Conservation (phyloP, 495 filamentous ascomycete species). For the Wilcoxina mikolae region DNA sequence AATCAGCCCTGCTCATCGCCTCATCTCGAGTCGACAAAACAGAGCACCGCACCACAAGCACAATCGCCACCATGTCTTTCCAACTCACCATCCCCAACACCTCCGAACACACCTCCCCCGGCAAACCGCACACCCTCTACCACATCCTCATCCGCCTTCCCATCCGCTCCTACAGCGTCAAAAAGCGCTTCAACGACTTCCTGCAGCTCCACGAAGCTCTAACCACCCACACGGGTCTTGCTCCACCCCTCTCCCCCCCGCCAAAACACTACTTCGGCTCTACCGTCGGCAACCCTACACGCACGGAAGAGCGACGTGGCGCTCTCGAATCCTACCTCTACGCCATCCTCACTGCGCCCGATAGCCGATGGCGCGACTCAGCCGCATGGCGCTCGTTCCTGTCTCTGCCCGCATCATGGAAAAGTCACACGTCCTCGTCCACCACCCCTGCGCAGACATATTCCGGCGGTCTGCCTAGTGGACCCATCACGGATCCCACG, state of each 20-base stretch:
- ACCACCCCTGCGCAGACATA: slow-evolving; percentile 23
- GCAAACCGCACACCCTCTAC: slow-evolving; percentile 78
- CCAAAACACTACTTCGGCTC: slow-evolving; percentile 76
- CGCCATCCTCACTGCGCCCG: slow-evolving; percentile 58
- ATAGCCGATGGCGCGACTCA: slow-evolving; percentile 73
- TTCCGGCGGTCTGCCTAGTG: slow-evolving; percentile 25
- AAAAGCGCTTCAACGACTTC: slow-evolving; percentile 95
- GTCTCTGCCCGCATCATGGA: slow-evolving; percentile 49
- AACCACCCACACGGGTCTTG: slow-evolving; percentile 42
- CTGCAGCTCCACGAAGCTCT: slow-evolving; percentile 57
- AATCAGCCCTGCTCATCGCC: too few species aligned
- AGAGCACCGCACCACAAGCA: slow-evolving; percentile 5
- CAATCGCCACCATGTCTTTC: slow-evolving; percentile 38
- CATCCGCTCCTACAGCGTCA: slow-evolving; percentile 69
- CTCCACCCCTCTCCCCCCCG: slow-evolving; percentile 42
- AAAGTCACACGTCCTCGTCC: slow-evolving; percentile 33
- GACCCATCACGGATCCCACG: slow-evolving; percentile 53
- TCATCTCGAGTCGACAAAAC: too few species aligned
- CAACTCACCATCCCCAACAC: slow-evolving; percentile 73
- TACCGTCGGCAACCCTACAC: slow-evolving; percentile 56
- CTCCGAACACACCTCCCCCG: slow-evolving; percentile 40
- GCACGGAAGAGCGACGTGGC: slow-evolving; percentile 64
- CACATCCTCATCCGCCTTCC: slow-evolving; percentile 80
- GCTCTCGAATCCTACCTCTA: slow-evolving; percentile 70
- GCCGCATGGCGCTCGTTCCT: slow-evolving; percentile 75